Percentiles rank a stretch among this genome's conserved stretches.
phyloP scores from a whole-genome alignment of 192 early-diverging fungal genomes.

The Umbelopsis vinacea region DNA sequence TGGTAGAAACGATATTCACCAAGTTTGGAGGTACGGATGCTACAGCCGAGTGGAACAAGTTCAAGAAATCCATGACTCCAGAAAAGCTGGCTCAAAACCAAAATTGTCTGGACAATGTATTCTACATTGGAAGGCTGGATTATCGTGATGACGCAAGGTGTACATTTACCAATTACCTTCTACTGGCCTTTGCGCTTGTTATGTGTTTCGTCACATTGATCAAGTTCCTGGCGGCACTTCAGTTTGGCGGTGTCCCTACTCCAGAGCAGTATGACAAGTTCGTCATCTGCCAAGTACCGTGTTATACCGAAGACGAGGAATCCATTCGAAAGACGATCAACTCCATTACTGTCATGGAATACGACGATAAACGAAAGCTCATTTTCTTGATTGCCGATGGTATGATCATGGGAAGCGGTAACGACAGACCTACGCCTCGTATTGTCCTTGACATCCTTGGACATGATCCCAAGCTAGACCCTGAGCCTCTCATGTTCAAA shows the following conservation, averaged over 20 bases:
- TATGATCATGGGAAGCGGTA: constrained; percentile 81
- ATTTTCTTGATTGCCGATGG: constrained; percentile 81
- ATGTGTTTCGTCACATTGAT: constrained; percentile 75
- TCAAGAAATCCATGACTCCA: constrained; percentile 40
- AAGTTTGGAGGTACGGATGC: constrained; percentile 61
- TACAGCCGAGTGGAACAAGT: constrained; percentile 55
- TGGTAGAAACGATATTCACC: constrained; percentile 63
- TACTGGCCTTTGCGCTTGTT: constrained; percentile 77
- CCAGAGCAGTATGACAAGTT: constrained; percentile 78
- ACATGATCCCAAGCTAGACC: constrained; percentile 47
- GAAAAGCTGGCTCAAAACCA: constrained; percentile 44
- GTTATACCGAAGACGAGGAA: constrained; percentile 84
- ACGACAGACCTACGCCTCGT: constrained; percentile 80
- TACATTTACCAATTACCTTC: constrained; percentile 83
- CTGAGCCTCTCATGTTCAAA: constrained; percentile 73
- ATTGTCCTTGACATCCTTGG: constrained; percentile 83
- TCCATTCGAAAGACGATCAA: constrained; percentile 77
- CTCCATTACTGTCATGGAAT: constrained; percentile 69
- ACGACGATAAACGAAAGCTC: constrained; percentile 84
- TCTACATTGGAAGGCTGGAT: constrained; percentile 84
- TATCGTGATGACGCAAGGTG: constrained; percentile 78
- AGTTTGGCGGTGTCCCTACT: constrained; percentile 63
- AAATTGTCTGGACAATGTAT: constrained; percentile 80
- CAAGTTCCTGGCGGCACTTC: constrained; percentile 79
- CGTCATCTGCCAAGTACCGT: constrained; percentile 80